These are phyloP conservation scores for Rhododendron molle DNA, from an alignment of 148 eudicot species.

Conservation along the genomic window DNA sequence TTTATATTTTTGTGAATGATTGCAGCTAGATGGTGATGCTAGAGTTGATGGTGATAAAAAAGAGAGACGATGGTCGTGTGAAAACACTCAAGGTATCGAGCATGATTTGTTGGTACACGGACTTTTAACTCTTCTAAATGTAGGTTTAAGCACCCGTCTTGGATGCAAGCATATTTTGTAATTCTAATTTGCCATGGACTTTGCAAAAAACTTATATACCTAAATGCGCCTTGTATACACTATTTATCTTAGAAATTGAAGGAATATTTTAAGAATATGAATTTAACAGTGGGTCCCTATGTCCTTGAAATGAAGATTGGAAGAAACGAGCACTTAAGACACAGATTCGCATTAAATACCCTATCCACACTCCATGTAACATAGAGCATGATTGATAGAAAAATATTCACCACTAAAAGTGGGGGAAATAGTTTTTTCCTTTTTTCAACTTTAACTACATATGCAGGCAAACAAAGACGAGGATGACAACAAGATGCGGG, in stretches of 20 bases:
- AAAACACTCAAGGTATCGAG: constrained; percentile 57
- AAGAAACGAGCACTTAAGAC: neutral
- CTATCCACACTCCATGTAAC: neutral
- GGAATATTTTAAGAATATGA: neutral
- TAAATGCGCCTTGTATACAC: neutral
- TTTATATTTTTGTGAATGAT: constrained; percentile 13
- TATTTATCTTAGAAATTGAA: neutral
- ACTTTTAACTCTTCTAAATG: neutral
- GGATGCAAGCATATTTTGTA: neutral
- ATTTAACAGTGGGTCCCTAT: neutral
- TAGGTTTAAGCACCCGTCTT: neutral
- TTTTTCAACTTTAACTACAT: neutral
- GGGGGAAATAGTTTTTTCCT: neutral
- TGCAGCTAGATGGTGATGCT: constrained; percentile 55
- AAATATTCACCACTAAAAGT: neutral
- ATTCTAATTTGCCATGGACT: neutral
- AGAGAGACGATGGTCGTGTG: constrained; percentile 61
- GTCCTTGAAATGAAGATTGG: neutral
- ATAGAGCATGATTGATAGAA: neutral
- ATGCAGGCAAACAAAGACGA: constrained; percentile 36
- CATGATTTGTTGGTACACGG: neutral
- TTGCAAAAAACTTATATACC: neutral
- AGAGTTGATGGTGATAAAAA: constrained; percentile 73
- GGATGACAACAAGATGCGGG: too few relatives aligned
- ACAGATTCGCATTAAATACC: neutral